phyloP scores from a whole-genome alignment of 768 basidiomycete species.

The Sporobolomyces phaffii region DNA sequence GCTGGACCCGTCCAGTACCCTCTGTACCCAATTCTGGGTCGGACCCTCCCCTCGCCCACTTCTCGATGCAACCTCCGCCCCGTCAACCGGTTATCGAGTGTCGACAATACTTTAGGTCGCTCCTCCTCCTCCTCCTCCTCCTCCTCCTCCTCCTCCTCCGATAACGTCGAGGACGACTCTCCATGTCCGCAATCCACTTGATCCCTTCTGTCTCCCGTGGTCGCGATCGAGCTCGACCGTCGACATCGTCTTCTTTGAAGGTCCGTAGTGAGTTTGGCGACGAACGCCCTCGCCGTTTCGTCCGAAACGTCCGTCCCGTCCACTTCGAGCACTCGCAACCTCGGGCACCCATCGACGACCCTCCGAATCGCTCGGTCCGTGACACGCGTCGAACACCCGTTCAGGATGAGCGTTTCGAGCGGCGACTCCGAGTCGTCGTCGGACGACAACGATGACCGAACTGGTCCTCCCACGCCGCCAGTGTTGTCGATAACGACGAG shows the following conservation, averaged over 20 bases:
- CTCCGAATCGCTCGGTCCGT: constrained; percentile 60
- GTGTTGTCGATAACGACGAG: constrained; percentile 54
- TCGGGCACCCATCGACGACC: constrained; percentile 61
- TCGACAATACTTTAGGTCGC: not conserved
- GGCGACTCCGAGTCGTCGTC: too few species aligned
- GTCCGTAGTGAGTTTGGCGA: too few species aligned
- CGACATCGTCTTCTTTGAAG: too few species aligned
- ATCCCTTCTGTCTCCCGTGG: too few species aligned
- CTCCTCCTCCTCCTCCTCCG: too few species aligned
- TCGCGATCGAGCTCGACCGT: too few species aligned
- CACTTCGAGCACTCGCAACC: constrained; percentile 63
- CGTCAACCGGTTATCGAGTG: constrained; percentile 22
- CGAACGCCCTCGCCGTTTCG: constrained; percentile 61
- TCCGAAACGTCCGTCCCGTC: constrained; percentile 72
- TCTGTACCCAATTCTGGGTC: constrained; percentile 12
- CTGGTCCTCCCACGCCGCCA: not conserved
- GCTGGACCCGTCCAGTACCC: constrained; percentile 14
- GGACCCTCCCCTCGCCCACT: not conserved
- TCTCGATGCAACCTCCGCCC: not conserved
- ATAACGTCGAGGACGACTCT: too few species aligned
- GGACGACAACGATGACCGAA: too few species aligned
- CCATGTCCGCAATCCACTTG: too few species aligned
- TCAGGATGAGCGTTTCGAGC: constrained; percentile 66
- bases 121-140: not conserved
- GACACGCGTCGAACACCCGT: constrained; percentile 60